These are phyloP conservation scores for Fusarium pseudonygamai DNA, from an alignment of 2,329 filamentous ascomycete genomes.

Conservation along the genomic window DNA sequence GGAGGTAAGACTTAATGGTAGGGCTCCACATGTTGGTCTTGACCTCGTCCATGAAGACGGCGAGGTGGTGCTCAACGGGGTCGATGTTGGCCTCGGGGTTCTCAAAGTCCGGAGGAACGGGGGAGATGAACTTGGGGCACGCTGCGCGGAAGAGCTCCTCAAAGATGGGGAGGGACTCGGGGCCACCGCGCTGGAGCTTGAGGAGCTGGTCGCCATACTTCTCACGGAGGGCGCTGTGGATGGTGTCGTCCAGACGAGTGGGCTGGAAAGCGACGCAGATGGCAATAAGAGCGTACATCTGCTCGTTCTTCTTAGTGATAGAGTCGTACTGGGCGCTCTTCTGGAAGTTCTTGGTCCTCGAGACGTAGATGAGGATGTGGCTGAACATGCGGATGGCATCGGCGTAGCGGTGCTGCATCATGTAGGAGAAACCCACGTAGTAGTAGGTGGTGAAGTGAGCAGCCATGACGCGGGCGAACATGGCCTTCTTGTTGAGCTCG, in stretches of 20 bases:
- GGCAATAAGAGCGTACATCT: slow-evolving; percentile 99
- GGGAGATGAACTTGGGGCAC: slow-evolving; percentile 99
- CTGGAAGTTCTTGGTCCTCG: slow-evolving; percentile 99
- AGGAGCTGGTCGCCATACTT: slow-evolving; percentile 99
- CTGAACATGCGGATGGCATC: slow-evolving; percentile 99
- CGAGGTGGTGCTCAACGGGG: slow-evolving; percentile 95
- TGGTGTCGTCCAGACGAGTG: slow-evolving; percentile 96
- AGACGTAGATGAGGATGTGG: slow-evolving; percentile 99
- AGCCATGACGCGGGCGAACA: slow-evolving; percentile 99
- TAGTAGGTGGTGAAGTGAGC: slow-evolving; percentile 99
- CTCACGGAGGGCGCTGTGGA: slow-evolving; percentile 96
- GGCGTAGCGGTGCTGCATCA: slow-evolving; percentile 99
- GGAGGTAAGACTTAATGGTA: slow-evolving; percentile 97
- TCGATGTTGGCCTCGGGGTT: slow-evolving; percentile 96
- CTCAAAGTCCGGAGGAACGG: slow-evolving; percentile 96
- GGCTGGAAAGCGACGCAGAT: slow-evolving; percentile 99
- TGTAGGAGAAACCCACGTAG: slow-evolving; percentile 99
- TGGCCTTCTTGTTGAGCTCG: slow-evolving; percentile 99
- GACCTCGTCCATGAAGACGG: slow-evolving; percentile 99
- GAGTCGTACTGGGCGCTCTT: slow-evolving; percentile 99
- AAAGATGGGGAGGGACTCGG: slow-evolving; percentile 94
- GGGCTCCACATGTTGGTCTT: slow-evolving; percentile 99
- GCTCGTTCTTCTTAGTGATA: slow-evolving; percentile 99
- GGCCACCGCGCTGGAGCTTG: slow-evolving; percentile 94
- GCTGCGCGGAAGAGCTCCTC: slow-evolving; percentile 97